Evolutionary conservation across 345 rosid genomes (phyloP), one percentile per base, ranked within the genome.

Genomic region (Geranium rotundifolium): DNA sequence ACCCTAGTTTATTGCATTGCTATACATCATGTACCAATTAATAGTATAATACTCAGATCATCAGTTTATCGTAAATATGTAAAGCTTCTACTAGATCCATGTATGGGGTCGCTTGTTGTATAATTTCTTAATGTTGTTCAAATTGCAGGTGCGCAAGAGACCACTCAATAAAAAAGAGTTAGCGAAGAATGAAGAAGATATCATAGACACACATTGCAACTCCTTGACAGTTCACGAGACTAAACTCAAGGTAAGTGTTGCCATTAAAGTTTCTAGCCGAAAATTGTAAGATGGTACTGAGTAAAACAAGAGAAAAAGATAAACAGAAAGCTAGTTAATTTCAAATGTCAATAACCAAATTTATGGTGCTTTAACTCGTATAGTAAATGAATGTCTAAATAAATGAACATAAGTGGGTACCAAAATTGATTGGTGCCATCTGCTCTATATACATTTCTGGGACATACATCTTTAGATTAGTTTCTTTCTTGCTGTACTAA

Each of bases 131-230:
- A 54, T 63, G 31, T 37, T 67, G 15, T 29, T 71, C 69, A 50
- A 5, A 54, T 46, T 74, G 66, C 84, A 93, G 99, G 99, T 93
- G 65, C 93, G 99, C 59, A 93, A 93, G 83, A 78, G 99, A 75
- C 97, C 97, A 56, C 82, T 93, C 74, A 93, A 93, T 73, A 90
- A 93, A 75, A 93, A 93, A 74, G 99, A 93, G 75, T 75, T 87
- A 15, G 77, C 97, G 7, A 90, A 86, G 79, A 90, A 84, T 66
- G 99, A 93, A 81, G 96, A 90, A 76, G 99, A 93, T 74, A 90
- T 90, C 30, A 67, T 93, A 67, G 97, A 87, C 64, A 88, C 99
- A 31, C 70, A 63, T 74, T 80, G 78, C 65, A 93, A 90, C 69
- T 67, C 89, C 19, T 50, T 93, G 57, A 90, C 92, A 18, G 97